Evolutionary conservation across 441 rosid genomes (phyloP).

Genomic region (Pelargonium citronellum): DNA sequence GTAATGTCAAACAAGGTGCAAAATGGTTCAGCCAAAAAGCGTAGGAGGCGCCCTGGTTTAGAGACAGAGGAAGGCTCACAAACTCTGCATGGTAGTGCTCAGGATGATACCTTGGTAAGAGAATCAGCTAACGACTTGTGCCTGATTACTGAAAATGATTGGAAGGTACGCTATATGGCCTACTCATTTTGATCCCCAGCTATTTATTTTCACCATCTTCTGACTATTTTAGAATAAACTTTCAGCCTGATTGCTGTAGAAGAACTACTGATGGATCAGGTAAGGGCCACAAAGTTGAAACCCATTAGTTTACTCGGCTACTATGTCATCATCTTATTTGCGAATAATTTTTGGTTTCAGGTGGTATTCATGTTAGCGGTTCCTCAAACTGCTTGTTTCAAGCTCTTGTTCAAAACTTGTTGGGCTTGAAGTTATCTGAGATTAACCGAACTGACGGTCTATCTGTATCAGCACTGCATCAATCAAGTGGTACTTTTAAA

Average conservation of each 20-base stretch:
- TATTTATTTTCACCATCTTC: background rate
- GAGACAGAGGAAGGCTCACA: constrained; percentile 19
- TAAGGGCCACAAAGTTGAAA: constrained; percentile 18
- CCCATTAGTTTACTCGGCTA: background rate
- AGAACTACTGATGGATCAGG: constrained; percentile 32
- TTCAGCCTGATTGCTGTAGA: constrained; percentile 54
- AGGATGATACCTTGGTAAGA: constrained; percentile 22
- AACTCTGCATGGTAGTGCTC: constrained; percentile 19
- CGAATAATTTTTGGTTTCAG: constrained; percentile 4
- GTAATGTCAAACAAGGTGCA: constrained; percentile 23
- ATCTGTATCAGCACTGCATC: constrained; percentile 55
- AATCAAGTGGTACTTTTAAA: constrained; percentile 63
- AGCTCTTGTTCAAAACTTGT: constrained; percentile 51
- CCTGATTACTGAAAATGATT: constrained; percentile 21
- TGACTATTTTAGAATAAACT: constrained; percentile 24
- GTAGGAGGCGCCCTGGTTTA: constrained; percentile 24
- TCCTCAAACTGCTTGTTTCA: constrained; percentile 47
- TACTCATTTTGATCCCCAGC: background rate
- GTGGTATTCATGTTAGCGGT: constrained; percentile 18
- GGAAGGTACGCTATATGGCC: constrained; percentile 27
- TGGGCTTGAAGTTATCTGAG: constrained; percentile 63
- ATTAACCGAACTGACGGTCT: constrained; percentile 38
- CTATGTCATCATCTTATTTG: background rate
- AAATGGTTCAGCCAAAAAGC: constrained; percentile 25
- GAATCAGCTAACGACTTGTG: constrained; percentile 23